Evolutionary conservation across 768 basidiomycete genomes (phyloP).

Genomic region (Naganishia randhawae): DNA sequence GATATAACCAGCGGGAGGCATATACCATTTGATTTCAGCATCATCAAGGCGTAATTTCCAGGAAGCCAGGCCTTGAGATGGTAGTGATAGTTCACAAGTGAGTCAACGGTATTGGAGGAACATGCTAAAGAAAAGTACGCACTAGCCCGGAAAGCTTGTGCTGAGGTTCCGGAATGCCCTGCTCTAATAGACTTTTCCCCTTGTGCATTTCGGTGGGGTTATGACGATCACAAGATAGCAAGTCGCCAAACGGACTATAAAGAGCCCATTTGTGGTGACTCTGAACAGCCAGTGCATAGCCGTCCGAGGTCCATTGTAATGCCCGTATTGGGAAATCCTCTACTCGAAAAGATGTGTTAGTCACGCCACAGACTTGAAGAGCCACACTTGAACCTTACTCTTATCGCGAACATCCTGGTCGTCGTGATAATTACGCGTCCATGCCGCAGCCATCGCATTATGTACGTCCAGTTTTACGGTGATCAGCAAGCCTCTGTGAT

Average conservation of each 20-base stretch:
- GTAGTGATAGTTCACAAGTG: too few relatives aligned
- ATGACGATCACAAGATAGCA: slow-evolving; percentile 73
- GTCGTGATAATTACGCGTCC: slow-evolving; percentile 25
- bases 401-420: slow-evolving; percentile 36
- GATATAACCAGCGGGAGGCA: slow-evolving; percentile 15
- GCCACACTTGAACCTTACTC: slow-evolving; percentile 33
- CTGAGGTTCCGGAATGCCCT: not conserved
- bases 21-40: slow-evolving; percentile 57
- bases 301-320: slow-evolving; percentile 93
- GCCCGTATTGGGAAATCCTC: slow-evolving; percentile 30
- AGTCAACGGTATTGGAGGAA: not conserved
- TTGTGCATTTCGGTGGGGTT: slow-evolving; percentile 39
- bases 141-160: not conserved
- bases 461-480: slow-evolving; percentile 63
- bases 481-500: slow-evolving; percentile 19
- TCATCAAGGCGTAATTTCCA: slow-evolving; percentile 83
- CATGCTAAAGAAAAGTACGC: slow-evolving; percentile 61
- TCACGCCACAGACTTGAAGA: slow-evolving; percentile 29
- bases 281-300: slow-evolving; percentile 87
- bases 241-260: slow-evolving; percentile 82
- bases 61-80: slow-evolving; percentile 83
- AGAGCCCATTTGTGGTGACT: slow-evolving; percentile 87
- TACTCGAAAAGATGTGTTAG: slow-evolving; percentile 26
- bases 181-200: not conserved
- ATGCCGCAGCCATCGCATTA: slow-evolving; percentile 60